Conservation (phyloP, 148 eudicot genomes). For the Spergularia bocconei region DNA sequence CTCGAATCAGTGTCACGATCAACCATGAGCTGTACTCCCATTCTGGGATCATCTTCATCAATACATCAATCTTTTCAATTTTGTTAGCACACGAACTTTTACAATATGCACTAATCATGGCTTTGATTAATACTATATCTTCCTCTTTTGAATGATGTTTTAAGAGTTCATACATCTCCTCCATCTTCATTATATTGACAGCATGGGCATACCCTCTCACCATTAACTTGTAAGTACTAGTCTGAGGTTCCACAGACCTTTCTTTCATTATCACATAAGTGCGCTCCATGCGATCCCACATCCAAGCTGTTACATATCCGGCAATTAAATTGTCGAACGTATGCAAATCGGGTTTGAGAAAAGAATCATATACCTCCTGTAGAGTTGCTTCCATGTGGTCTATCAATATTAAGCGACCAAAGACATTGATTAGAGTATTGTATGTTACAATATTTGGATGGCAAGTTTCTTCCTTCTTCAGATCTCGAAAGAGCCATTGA, state of each 20-base stretch:
- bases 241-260: slow-evolving; percentile 44
- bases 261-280: slow-evolving; percentile 51
- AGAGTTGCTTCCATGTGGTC: slow-evolving; percentile 80
- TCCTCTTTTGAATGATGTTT: slow-evolving; percentile 28
- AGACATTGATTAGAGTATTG: slow-evolving; percentile 71
- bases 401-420: slow-evolving; percentile 66
- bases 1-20: slow-evolving; percentile 53
- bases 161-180: slow-evolving; percentile 51
- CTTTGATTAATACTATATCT: slow-evolving; percentile 32
- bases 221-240: slow-evolving; percentile 52
- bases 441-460: slow-evolving; percentile 70
- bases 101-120: slow-evolving; percentile 76
- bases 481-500: slow-evolving; percentile 51
- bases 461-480: slow-evolving; percentile 58
- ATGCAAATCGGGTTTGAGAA: slow-evolving; percentile 46
- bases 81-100: slow-evolving; percentile 40
- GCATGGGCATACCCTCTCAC: slow-evolving; percentile 75
- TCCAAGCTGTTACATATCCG: slow-evolving; percentile 89
- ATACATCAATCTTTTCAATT: slow-evolving; percentile 48
- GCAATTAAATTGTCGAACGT: slow-evolving; percentile 70
- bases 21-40: slow-evolving; percentile 62
- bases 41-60: slow-evolving; percentile 50
- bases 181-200: slow-evolving; percentile 73
- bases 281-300: slow-evolving; percentile 91
- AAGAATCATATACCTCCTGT: slow-evolving; percentile 44